A percentile compares a stretch with the other conserved stretches of the same genome.
Conservation (phyloP, 73 alveolate species). For the Symbiodinium natans region DNA sequence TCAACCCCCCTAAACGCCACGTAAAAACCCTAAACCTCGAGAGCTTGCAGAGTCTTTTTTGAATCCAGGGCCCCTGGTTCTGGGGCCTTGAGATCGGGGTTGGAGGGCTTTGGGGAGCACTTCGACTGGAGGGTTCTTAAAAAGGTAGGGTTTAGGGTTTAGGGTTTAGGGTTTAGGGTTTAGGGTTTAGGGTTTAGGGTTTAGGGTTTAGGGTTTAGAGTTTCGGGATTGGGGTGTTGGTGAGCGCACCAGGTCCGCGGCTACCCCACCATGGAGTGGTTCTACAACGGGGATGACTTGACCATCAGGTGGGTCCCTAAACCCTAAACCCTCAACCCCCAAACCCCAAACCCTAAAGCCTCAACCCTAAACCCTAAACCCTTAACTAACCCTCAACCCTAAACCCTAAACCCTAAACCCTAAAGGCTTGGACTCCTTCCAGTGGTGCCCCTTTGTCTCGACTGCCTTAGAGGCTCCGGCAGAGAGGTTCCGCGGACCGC, state of each 20-base stretch:
- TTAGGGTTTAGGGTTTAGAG: not conserved
- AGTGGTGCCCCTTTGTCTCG: too few relatives aligned
- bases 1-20: too few relatives aligned
- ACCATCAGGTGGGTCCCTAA: not conserved
- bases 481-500: too few relatives aligned
- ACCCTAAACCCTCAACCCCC: not conserved
- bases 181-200: not conserved
- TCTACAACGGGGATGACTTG: not conserved
- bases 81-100: too few relatives aligned
- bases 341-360: not conserved
- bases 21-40: too few relatives aligned
- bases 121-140: too few relatives aligned
- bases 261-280: conserved; percentile 10
- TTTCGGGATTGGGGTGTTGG: not conserved
- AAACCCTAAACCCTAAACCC: not conserved
- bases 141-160: not conserved
- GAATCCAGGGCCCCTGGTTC: too few relatives aligned
- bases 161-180: not conserved
- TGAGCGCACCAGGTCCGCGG: not conserved
- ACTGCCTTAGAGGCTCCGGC: too few relatives aligned
- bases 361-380: too few relatives aligned
- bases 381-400: not conserved
- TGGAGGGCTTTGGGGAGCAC: too few relatives aligned
- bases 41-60: too few relatives aligned
- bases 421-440: too few relatives aligned